Evolutionary conservation across 2,329 filamentous ascomycete genomes (phyloP).

Genomic region (Scolecobasidium constrictum): DNA sequence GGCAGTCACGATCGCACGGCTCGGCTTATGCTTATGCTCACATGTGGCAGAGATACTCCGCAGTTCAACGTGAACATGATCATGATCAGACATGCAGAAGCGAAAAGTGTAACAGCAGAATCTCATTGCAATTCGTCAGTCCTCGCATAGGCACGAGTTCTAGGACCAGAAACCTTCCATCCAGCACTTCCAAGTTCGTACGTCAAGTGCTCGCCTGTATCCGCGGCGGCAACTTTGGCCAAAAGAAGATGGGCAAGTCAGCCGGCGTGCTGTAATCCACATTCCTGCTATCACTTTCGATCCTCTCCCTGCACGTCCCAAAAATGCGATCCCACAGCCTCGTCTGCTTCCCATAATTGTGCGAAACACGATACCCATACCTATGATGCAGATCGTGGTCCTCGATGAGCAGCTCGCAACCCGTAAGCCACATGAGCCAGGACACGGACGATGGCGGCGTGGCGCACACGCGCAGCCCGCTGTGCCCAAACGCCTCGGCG

Average conservation of each 20-base stretch:
- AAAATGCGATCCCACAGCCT: constrained; percentile 28
- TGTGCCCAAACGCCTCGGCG: constrained; percentile 29
- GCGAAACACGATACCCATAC: constrained; percentile 26
- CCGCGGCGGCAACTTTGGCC: no score
- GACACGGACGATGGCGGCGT: constrained; percentile 24
- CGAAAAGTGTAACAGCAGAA: no score
- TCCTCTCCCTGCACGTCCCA: constrained; percentile 24
- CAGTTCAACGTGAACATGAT: no score
- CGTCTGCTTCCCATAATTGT: constrained; percentile 30
- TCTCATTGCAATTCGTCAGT: no score
- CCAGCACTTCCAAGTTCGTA: no score
- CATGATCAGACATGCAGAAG: no score
- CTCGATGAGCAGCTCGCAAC: constrained; percentile 30
- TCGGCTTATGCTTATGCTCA: no score
- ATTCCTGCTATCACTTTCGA: constrained; percentile 18
- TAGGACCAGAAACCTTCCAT: no score
- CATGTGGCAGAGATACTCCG: no score
- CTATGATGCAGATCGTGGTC: constrained; percentile 32
- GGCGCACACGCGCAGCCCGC: constrained; percentile 26
- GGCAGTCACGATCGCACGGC: no score
- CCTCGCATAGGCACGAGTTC: no score
- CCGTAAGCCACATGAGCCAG: constrained; percentile 23
- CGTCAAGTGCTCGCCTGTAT: no score
- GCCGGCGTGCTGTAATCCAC: neutral
- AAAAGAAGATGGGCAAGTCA: constrained; percentile 4